Evolutionary conservation across 2,329 filamentous ascomycete genomes (phyloP).

Genomic region (Pseudogymnoascus sp.): DNA sequence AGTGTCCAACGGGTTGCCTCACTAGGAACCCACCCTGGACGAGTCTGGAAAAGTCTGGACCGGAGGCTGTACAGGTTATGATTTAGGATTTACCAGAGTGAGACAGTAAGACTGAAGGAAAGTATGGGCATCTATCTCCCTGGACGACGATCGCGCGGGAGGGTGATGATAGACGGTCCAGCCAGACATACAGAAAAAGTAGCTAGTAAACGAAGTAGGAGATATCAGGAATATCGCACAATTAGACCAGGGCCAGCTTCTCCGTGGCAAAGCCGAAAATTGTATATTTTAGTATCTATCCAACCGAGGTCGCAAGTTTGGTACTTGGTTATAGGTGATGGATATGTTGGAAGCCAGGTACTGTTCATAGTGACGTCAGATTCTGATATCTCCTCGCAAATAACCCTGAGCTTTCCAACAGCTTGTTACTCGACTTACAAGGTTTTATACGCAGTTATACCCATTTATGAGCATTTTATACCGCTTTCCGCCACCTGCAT

Average conservation of each 20-base stretch:
- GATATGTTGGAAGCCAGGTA: not conserved
- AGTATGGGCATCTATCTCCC: not conserved
- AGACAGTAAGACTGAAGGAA: not conserved
- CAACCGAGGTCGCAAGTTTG: not conserved
- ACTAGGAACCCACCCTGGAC: conserved; percentile 7
- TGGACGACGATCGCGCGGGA: not conserved
- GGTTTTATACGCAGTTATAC: not conserved
- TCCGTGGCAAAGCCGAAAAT: not conserved
- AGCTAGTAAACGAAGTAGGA: not conserved
- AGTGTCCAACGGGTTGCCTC: conserved; percentile 4
- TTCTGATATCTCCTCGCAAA: not conserved
- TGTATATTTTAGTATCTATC: not conserved
- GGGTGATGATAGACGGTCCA: not conserved
- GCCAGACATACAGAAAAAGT: not conserved
- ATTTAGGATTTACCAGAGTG: not conserved
- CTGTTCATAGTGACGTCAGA: not conserved
- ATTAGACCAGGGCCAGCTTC: not conserved
- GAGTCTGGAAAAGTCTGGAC: not conserved
- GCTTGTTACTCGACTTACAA: not conserved
- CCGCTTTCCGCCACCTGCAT: not conserved
- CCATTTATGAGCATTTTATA: not conserved
- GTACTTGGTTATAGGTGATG: not conserved
- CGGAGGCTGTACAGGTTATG: not conserved
- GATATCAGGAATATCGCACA: not conserved
- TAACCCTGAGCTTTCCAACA: not conserved